A percentile compares a stretch with the other conserved stretches of the same genome.
Evolutionary conservation across 768 basidiomycete species (phyloP).

Genomic region (Lactifluus volemus): DNA sequence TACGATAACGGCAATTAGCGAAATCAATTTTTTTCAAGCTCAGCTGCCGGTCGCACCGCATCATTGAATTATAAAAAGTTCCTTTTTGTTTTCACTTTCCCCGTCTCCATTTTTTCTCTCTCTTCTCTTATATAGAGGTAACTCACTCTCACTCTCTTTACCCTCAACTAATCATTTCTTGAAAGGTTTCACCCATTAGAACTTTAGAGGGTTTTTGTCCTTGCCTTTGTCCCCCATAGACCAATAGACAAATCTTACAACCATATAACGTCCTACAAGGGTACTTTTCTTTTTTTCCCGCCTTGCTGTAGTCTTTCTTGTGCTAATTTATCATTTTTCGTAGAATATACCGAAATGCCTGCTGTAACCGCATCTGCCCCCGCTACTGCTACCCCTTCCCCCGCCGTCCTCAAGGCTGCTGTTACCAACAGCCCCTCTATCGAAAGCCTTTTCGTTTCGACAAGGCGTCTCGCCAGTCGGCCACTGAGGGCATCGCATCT

Average conservation of each 20-base stretch:
- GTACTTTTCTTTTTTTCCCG: not conserved
- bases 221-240: constrained; percentile 37
- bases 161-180: not conserved
- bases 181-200: constrained; percentile 38
- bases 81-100: not conserved
- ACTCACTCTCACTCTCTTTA: constrained; percentile 2
- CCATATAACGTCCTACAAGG: constrained; percentile 22
- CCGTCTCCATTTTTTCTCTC: constrained; percentile 24
- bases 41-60: constrained; percentile 14
- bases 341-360: constrained; percentile 64
- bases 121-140: constrained; percentile 30
- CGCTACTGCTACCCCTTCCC: constrained; percentile 48
- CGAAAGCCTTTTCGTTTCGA: constrained; percentile 71
- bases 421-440: constrained; percentile 37
- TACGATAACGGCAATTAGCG: not conserved
- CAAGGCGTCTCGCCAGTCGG: constrained; percentile 69
- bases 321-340: constrained; percentile 9
- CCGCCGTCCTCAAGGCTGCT: constrained; percentile 64
- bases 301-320: not conserved
- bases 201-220: constrained; percentile 58
- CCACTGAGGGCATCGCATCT: constrained; percentile 61
- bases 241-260: constrained; percentile 25
- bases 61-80: too few species aligned
- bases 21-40: constrained; percentile 7
- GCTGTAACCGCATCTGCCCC: constrained; percentile 60